Base-by-base conservation (phyloP, 345 rosid species). In the Arabis alpina region DNA sequence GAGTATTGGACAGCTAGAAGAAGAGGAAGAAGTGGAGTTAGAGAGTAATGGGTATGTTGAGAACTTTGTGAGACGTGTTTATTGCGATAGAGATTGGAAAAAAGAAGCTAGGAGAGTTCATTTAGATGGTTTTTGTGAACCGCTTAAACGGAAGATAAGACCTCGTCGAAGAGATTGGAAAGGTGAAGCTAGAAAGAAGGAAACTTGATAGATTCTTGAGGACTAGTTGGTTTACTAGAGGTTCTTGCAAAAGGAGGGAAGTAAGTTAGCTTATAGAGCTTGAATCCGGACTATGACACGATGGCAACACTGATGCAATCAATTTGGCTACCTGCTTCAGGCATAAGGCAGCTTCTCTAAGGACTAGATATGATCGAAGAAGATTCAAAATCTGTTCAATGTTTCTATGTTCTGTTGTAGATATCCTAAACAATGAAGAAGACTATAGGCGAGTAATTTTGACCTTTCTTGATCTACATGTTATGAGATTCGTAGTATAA, bases 51-150 rank as follows among this genome's bases (percentile, higher is more conserved):
- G 54, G 50, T 72, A 59, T 74, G 69, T 70, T 49, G 72, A 71
- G 70, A 77, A 51, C 40, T 68, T 36, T 15, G 44, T 60, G 42
- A 28, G 45, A 39, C 82, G 79, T 62, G 81, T 82, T 61, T 75
- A 77, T 58, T 84, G 85, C 68, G 72, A 77, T 71, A 75, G 96
- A 62, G 79, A 85, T 66, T 89, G 96, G 96, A 89, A 89, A 71
- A 85, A 76, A 44, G 90, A 89, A 69, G 96, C 92, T n/a, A 81
- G 95, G 70, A 77, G 74, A 66, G 90, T 83, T 64, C 81, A 77
- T 59, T 51, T 53, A 28, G 82, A 76, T 64, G 74, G 70, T 28
- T 47, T 69, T 40, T 69, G 14, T 41, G 68, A 27, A 45, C 64
- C 68, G 7, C n/a, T 65, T 41, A 51, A n/a, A 10, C 19, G 66